Percentiles rank a stretch among this genome's conserved stretches.
Evolutionary conservation across 2,329 filamentous ascomycete species (phyloP).

Genomic region (Lecanicillium sp.): DNA sequence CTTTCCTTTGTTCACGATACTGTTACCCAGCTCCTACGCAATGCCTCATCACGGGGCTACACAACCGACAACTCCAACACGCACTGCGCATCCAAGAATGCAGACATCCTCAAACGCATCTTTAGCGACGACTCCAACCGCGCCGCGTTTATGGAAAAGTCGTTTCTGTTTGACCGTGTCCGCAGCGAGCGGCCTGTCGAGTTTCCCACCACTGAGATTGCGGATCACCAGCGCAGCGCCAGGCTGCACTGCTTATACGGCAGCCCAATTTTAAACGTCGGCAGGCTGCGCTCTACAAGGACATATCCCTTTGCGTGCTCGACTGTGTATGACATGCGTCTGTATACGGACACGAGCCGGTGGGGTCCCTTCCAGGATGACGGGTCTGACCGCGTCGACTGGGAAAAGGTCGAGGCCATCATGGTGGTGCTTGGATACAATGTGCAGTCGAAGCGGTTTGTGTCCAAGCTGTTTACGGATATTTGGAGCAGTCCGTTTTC

Average conservation of each 20-base stretch:
- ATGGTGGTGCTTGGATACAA: conserved; percentile 62
- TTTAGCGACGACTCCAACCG: conserved; percentile 42
- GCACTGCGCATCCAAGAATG: conserved; percentile 38
- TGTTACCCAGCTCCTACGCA: conserved; percentile 35
- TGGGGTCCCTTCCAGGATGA: conserved; percentile 70
- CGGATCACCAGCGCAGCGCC: conserved; percentile 54
- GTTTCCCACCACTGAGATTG: conserved; percentile 20
- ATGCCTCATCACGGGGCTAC: conserved; percentile 28
- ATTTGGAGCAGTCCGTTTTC: conserved; percentile 50
- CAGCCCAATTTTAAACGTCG: conserved; percentile 39
- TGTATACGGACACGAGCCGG: conserved; percentile 50
- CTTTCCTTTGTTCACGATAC: conserved; percentile 39
- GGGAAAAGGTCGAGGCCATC: conserved; percentile 72
- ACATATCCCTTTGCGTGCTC: conserved; percentile 56
- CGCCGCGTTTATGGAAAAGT: conserved; percentile 54
- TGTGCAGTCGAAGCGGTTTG: conserved; percentile 38
- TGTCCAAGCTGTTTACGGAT: conserved; percentile 37
- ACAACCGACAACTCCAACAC: conserved; percentile 23
- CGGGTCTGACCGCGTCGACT: conserved; percentile 55
- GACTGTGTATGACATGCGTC: conserved; percentile 65
- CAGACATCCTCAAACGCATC: conserved; percentile 32
- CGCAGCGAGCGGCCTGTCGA: conserved; percentile 25
- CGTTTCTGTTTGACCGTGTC: conserved; percentile 53
- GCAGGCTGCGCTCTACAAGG: conserved; percentile 24
- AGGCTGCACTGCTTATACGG: conserved; percentile 64